These are phyloP conservation scores for Globisporangium middletonii DNA, from an alignment of 352 stramenopile species.

Conservation along the genomic window DNA sequence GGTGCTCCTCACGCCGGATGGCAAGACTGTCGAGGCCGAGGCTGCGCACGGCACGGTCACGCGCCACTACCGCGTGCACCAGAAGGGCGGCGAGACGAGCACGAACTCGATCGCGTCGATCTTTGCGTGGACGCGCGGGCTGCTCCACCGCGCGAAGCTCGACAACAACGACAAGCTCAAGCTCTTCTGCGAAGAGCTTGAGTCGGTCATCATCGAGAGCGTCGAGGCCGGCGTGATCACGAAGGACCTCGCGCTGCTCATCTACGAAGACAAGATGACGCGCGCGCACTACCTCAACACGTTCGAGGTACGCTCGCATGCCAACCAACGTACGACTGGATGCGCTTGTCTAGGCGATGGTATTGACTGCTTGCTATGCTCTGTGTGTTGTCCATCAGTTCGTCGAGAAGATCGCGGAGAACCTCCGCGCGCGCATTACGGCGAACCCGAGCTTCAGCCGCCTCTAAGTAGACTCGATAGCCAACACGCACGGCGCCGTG, in stretches of 20 bases:
- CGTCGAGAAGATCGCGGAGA: constrained; percentile 45
- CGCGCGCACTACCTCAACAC: constrained; percentile 83
- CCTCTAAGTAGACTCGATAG: constrained; percentile 13
- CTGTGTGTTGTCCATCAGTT: constrained; percentile 21
- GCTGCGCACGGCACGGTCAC: constrained; percentile 88
- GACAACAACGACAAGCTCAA: constrained; percentile 75
- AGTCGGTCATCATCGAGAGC: constrained; percentile 68
- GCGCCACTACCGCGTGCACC: constrained; percentile 83
- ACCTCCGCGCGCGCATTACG: constrained; percentile 31
- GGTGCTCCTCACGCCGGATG: constrained; percentile 78
- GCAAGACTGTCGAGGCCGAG: constrained; percentile 85
- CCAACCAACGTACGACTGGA: neutral
- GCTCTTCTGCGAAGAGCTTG: constrained; percentile 67
- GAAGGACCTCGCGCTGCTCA: constrained; percentile 82
- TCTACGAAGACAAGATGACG: constrained; percentile 67
- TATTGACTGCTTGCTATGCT: constrained; percentile 1
- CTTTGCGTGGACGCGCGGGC: constrained; percentile 84
- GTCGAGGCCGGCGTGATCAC: constrained; percentile 85
- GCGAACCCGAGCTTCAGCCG: constrained; percentile 30
- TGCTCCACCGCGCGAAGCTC: constrained; percentile 81
- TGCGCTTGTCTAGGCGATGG: neutral
- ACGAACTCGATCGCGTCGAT: constrained; percentile 89
- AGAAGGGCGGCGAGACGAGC: constrained; percentile 84
- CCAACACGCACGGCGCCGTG: too few relatives aligned
- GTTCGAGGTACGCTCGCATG: constrained; percentile 22